Evolutionary conservation across 2,329 filamentous ascomycete species (phyloP).

Genomic region (Colletotrichum filicis): DNA sequence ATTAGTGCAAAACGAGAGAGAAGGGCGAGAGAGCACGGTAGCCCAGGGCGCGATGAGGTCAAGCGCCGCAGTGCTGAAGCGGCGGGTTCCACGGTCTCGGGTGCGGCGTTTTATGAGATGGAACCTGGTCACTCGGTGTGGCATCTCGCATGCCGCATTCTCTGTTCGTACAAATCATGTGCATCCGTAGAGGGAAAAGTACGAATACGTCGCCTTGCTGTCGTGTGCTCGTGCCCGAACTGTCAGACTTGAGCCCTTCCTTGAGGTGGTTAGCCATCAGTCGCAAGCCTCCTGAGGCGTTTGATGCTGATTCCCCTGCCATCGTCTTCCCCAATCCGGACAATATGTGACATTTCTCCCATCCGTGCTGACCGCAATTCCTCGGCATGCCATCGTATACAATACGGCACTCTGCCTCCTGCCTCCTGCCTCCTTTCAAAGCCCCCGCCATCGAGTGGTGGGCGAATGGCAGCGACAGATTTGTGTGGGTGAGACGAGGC

Average conservation of each 20-base stretch:
- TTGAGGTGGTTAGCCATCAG: neutral
- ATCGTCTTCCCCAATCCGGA: neutral
- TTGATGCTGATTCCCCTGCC: neutral
- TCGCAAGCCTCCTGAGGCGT: neutral
- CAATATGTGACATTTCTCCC: neutral
- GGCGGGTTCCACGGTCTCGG: slow-evolving; percentile 19
- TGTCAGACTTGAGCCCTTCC: neutral
- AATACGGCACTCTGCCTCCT: neutral
- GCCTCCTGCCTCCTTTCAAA: neutral
- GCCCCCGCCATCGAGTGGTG: neutral
- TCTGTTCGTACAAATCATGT: no score
- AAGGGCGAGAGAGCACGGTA: neutral
- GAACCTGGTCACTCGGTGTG: slow-evolving; percentile 5
- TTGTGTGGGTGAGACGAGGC: slow-evolving; percentile 6
- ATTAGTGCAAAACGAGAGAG: neutral
- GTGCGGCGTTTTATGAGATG: slow-evolving; percentile 27
- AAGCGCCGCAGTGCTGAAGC: slow-evolving; percentile 11
- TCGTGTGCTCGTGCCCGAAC: neutral
- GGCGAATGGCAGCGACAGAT: neutral
- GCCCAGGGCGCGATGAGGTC: slow-evolving; percentile 14
- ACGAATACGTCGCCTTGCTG: neutral
- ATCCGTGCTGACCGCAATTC: neutral
- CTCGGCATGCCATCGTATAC: neutral
- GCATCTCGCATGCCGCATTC: neutral
- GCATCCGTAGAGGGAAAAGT: neutral